Evolutionary conservation across 768 basidiomycete genomes (phyloP).

Genomic region (Lactarius akahatsu): DNA sequence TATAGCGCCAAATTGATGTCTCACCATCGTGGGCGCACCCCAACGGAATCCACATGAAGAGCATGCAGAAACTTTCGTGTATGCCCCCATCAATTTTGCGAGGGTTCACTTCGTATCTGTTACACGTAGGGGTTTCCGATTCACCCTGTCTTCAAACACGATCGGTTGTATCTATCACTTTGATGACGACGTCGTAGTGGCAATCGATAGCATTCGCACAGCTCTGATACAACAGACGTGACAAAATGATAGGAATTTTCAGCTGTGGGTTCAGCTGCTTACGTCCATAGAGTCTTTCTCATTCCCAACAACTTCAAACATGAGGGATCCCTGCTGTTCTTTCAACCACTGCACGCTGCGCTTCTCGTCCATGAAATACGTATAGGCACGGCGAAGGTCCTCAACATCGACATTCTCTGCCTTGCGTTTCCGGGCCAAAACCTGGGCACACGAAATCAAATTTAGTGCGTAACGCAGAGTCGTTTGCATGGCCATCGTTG

Average conservation of each 20-base stretch:
- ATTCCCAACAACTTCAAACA: conserved; percentile 67
- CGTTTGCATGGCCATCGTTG: conserved; percentile 84
- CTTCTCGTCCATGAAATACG: conserved; percentile 92
- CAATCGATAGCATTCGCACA: neutral
- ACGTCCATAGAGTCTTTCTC: conserved; percentile 41
- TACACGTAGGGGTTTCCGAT: neutral
- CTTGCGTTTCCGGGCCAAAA: conserved; percentile 83
- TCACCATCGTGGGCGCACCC: neutral
- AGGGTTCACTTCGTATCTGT: neutral
- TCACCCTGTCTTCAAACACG: neutral
- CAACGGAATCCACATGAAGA: neutral
- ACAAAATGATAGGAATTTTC: neutral
- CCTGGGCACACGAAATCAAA: conserved; percentile 88
- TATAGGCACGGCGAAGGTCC: conserved; percentile 82
- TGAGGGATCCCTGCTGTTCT: conserved; percentile 72
- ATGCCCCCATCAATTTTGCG: neutral
- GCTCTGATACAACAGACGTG: neutral
- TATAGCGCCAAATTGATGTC: neutral
- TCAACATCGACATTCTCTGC: conserved; percentile 77
- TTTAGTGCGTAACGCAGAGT: conserved; percentile 94
- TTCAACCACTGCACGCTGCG: conserved; percentile 89
- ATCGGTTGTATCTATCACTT: neutral
- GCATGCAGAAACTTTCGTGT: neutral
- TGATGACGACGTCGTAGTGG: neutral
- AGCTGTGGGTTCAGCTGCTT: conserved; percentile 31